Percentiles rank a stretch among this genome's conserved stretches.
phyloP scores from a whole-genome alignment of 1,284 basidiomycete genomes.

The Apiotrichum domesticum region DNA sequence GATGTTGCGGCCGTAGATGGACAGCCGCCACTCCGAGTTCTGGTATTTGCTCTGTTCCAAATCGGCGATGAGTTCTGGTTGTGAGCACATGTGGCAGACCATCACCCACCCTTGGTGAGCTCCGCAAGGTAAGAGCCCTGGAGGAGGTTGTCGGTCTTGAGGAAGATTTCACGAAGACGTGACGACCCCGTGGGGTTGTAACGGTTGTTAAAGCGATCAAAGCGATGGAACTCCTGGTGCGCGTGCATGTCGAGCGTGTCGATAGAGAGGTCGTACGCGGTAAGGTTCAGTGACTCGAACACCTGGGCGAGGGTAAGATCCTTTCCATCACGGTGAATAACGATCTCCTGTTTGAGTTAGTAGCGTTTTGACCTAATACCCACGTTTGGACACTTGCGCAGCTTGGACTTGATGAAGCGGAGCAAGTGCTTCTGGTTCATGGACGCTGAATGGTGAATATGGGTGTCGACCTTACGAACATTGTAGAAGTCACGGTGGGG shows the following conservation, averaged over 20 bases:
- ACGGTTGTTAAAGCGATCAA: constrained; percentile 81
- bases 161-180: constrained; percentile 89
- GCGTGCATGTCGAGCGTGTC: constrained; percentile 99
- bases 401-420: constrained; percentile 96
- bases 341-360: constrained; percentile 65
- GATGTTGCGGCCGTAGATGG: constrained; percentile 73
- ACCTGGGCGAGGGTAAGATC: constrained; percentile 88
- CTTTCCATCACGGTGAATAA: constrained; percentile 88
- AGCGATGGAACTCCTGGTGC: constrained; percentile 91
- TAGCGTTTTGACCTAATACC: constrained; percentile 6
- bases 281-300: constrained; percentile 89
- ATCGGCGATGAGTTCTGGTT: constrained; percentile 86
- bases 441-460: constrained; percentile 95
- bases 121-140: constrained; percentile 91
- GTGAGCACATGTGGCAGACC: neutral
- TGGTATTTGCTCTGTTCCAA: constrained; percentile 98
- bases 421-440: constrained; percentile 99
- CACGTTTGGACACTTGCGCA: constrained; percentile 52
- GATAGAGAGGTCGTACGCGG: constrained; percentile 96
- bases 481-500: constrained; percentile 88
- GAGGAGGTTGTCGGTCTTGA: constrained; percentile 96
- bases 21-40: constrained; percentile 95
- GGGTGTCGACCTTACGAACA: constrained; percentile 94
- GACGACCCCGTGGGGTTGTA: constrained; percentile 67
- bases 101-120: constrained; percentile 69